Conservation (phyloP, 2,329 filamentous ascomycete genomes). For the Cercospora canescens region DNA sequence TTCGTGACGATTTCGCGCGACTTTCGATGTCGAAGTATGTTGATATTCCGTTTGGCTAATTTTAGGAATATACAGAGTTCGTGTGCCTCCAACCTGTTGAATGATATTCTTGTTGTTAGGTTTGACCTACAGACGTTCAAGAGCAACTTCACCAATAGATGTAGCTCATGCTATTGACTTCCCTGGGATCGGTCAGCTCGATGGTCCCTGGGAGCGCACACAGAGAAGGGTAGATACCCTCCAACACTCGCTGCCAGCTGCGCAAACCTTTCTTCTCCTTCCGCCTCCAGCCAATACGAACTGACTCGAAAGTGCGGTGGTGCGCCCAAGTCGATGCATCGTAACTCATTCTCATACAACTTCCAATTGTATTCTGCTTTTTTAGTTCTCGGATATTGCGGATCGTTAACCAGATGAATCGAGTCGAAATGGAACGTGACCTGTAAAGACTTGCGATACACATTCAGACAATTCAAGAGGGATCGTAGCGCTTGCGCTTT, state of each 20-base stretch:
- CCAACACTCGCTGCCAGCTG: slow-evolving; percentile 13
- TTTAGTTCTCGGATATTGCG: slow-evolving; percentile 1
- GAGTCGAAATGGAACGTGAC: slow-evolving; percentile 17
- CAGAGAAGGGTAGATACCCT: slow-evolving; percentile 1
- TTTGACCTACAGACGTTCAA: background rate
- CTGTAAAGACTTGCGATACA: slow-evolving; percentile 9
- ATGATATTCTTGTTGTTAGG: background rate
- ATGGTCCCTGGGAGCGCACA: background rate
- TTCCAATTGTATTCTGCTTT: slow-evolving; percentile 13
- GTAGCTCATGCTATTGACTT: slow-evolving; percentile 5
- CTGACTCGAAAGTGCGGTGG: slow-evolving; percentile 12
- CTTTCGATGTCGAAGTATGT: too few species aligned
- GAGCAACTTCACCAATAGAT: background rate
- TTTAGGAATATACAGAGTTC: background rate
- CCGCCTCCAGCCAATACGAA: slow-evolving; percentile 13
- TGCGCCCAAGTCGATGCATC: background rate
- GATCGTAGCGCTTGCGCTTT: slow-evolving; percentile 12
- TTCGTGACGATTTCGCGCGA: background rate
- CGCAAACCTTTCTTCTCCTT: slow-evolving; percentile 11
- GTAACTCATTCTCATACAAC: slow-evolving; percentile 10
- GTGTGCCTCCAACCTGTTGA: background rate
- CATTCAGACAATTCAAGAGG: slow-evolving; percentile 11
- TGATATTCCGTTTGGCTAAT: too few species aligned
- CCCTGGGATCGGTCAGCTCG: background rate
- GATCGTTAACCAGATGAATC: slow-evolving; percentile 15